phyloP scores from a whole-genome alignment of 768 basidiomycete genomes.

The Rhodotorula sphaerocarpa region DNA sequence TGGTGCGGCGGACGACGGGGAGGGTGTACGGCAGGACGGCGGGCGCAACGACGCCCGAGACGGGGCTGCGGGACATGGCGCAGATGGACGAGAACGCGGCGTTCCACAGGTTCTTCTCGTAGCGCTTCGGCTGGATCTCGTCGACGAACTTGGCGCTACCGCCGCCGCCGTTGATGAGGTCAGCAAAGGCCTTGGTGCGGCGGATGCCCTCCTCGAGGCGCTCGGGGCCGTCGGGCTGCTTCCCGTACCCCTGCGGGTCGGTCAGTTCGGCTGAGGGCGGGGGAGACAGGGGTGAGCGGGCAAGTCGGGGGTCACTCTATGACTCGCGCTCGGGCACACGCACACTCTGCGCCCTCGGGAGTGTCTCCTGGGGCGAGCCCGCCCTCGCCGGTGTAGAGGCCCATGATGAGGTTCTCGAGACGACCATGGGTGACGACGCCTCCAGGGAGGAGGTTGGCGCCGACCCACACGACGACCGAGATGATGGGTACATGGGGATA shows the following conservation, averaged over 20 bases:
- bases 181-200: constrained; percentile 15
- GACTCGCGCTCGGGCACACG: no score
- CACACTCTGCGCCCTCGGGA: no score
- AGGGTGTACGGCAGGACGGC: constrained; percentile 28
- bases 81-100: constrained; percentile 25
- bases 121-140: constrained; percentile 24
- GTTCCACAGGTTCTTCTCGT: not conserved
- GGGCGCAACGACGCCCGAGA: constrained; percentile 14
- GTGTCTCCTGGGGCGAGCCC: no score
- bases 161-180: constrained; percentile 25
- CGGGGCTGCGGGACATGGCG: constrained; percentile 22
- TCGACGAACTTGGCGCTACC: constrained; percentile 11
- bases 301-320: not conserved
- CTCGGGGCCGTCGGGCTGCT: constrained; percentile 3
- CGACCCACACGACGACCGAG: constrained; percentile 27
- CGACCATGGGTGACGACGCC: constrained; percentile 24
- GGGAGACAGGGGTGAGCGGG: not conserved
- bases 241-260: constrained; percentile 30
- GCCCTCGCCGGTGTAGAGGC: constrained; percentile 31
- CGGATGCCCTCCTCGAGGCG: constrained; percentile 17
- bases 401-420: constrained; percentile 31
- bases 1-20: constrained; percentile 17
- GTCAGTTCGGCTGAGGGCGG: not conserved
- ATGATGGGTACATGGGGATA: constrained; percentile 31
- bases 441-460: constrained; percentile 23